Percentiles rank a stretch among this genome's conserved stretches.
Evolutionary conservation across 2,329 filamentous ascomycete genomes (phyloP).

Genomic region (Knufia petricola): DNA sequence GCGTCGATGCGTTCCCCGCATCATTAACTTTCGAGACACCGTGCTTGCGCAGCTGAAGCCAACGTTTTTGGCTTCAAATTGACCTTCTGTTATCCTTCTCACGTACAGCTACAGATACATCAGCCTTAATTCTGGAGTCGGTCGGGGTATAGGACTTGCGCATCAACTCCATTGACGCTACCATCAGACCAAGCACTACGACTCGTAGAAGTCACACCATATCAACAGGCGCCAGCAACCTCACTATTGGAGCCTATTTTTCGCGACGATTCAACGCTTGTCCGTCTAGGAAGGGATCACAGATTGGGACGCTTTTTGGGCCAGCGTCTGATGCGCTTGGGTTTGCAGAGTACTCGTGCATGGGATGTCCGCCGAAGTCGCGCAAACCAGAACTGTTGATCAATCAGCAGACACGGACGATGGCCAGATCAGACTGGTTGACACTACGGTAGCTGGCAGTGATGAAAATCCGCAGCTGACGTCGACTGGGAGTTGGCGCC

Average conservation of each 20-base stretch:
- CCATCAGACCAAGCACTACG: too few species aligned
- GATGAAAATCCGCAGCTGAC: background rate
- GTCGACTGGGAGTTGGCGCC: constrained; percentile 13
- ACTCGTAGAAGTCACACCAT: too few species aligned
- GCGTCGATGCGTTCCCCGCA: background rate
- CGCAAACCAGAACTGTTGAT: constrained; percentile 9
- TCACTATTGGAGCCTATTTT: too few species aligned
- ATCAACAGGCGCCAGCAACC: too few species aligned
- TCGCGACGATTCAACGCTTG: too few species aligned
- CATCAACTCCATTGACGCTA: too few species aligned
- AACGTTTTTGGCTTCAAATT: background rate
- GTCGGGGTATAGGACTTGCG: too few species aligned
- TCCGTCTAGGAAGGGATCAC: too few species aligned
- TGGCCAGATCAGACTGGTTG: constrained; percentile 28
- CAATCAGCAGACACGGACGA: constrained; percentile 19
- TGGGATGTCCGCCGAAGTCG: constrained; percentile 6
- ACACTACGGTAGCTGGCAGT: constrained; percentile 30
- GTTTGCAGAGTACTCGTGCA: background rate
- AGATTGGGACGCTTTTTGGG: background rate
- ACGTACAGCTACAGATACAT: background rate
- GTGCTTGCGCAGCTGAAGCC: background rate
- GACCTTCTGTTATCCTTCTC: background rate
- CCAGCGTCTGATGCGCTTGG: background rate
- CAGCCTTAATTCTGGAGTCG: background rate
- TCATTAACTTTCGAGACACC: background rate